phyloP scores from a whole-genome alignment of 495 filamentous ascomycete species.

The Apodospora peruviana region DNA sequence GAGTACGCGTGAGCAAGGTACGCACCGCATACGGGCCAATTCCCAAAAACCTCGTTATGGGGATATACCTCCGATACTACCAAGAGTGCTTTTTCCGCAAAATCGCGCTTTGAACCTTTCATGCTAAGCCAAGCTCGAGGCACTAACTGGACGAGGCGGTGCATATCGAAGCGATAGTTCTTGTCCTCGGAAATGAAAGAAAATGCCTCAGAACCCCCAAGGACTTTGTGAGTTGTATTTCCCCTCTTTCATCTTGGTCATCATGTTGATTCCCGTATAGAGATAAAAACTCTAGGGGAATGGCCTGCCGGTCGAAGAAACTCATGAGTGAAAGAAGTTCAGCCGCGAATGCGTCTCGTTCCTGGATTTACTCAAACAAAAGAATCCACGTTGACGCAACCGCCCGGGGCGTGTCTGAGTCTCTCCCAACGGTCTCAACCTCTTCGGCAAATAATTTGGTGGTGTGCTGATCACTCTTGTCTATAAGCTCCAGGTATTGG shows the following conservation, averaged over 20 bases:
- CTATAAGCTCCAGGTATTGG: conserved; percentile 29
- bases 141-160: conserved; percentile 43
- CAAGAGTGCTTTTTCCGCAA: conserved; percentile 27
- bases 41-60: conserved; percentile 20
- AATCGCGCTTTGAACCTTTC: conserved; percentile 16
- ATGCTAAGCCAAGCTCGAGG: conserved; percentile 38
- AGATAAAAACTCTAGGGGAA: conserved; percentile 31
- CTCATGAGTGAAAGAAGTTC: conserved; percentile 42
- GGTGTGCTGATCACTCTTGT: conserved; percentile 16
- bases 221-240: conserved; percentile 25
- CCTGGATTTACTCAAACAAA: conserved; percentile 37
- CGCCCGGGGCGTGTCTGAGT: conserved; percentile 24
- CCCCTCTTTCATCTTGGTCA: not conserved
- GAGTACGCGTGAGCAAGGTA: conserved; percentile 35
- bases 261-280: conserved; percentile 11
- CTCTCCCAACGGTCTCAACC: conserved; percentile 17
- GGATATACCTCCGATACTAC: conserved; percentile 29
- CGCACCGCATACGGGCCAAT: conserved; percentile 27
- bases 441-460: conserved; percentile 31
- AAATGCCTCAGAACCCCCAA: conserved; percentile 35
- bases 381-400: conserved; percentile 31
- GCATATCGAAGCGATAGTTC: conserved; percentile 29
- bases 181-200: conserved; percentile 30
- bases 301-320: conserved; percentile 36
- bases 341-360: conserved; percentile 29